phyloP scores from a whole-genome alignment of 768 basidiomycete species.

The Panus rudis region DNA sequence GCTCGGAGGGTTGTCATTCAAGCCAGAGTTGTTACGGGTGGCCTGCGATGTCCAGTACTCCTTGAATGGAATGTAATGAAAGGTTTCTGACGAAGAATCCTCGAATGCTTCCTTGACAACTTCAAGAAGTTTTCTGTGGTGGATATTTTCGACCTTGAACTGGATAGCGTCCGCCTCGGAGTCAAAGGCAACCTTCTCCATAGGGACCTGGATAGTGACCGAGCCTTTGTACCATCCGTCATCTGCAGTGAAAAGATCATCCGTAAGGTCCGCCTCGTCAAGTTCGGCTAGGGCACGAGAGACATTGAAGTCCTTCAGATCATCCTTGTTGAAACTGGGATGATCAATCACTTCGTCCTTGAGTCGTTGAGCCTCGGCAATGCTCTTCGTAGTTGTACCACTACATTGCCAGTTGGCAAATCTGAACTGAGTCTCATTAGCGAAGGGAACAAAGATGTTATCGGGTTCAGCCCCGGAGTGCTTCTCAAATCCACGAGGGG shows the following conservation, averaged over 20 bases:
- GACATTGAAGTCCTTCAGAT: constrained; percentile 16
- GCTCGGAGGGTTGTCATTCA: neutral
- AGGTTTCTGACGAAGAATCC: neutral
- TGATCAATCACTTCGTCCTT: constrained; percentile 19
- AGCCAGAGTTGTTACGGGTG: neutral
- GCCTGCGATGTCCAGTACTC: neutral
- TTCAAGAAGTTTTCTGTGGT: constrained; percentile 19
- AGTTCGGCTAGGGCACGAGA: constrained; percentile 7
- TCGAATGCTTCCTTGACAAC: constrained; percentile 18
- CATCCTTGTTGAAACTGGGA: constrained; percentile 15
- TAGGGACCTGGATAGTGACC: constrained; percentile 20
- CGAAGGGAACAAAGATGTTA: constrained; percentile 8
- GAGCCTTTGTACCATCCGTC: constrained; percentile 13
- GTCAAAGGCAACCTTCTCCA: neutral
- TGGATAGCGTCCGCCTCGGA: constrained; percentile 22
- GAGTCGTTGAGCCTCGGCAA: constrained; percentile 8
- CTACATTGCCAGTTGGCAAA: constrained; percentile 4
- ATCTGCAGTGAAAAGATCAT: constrained; percentile 9
- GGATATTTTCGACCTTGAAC: constrained; percentile 23
- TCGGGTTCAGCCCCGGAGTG: no score
- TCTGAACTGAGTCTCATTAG: neutral
- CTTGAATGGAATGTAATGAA: constrained; percentile 6
- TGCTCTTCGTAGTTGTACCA: neutral
- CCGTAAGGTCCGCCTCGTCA: constrained; percentile 2
- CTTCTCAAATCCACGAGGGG: no score